Conservation (phyloP, 495 filamentous ascomycete genomes). For the Umbilicaria muhlenbergii region DNA sequence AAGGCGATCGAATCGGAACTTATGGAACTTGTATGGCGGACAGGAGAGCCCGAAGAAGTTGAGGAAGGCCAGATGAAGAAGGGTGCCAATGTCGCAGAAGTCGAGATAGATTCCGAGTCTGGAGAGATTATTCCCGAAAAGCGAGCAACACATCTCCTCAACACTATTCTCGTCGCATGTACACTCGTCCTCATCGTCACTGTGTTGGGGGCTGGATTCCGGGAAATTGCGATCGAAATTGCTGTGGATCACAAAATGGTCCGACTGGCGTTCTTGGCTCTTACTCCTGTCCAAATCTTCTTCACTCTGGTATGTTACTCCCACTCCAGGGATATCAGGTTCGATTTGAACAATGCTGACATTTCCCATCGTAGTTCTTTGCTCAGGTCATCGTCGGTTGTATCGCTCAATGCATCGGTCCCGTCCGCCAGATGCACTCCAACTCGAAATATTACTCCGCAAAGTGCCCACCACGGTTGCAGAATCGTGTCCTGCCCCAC, state of each 20-base stretch:
- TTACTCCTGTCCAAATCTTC: conserved; percentile 60
- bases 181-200: conserved; percentile 46
- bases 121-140: conserved; percentile 46
- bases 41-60: conserved; percentile 26
- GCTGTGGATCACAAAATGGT: conserved; percentile 44
- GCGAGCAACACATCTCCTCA: conserved; percentile 48
- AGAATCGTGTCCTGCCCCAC: conserved; percentile 38
- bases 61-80: conserved; percentile 35
- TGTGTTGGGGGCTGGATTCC: conserved; percentile 49
- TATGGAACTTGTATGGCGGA: conserved; percentile 59
- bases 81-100: conserved; percentile 22
- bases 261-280: conserved; percentile 43
- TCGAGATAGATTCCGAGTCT: conserved; percentile 52
- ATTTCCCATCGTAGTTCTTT: conserved; percentile 35
- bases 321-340: background rate
- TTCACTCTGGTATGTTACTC: conserved; percentile 42
- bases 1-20: conserved; percentile 55
- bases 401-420: conserved; percentile 58
- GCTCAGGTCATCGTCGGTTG: conserved; percentile 60
- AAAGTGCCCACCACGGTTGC: conserved; percentile 39
- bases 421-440: conserved; percentile 49
- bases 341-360: background rate
- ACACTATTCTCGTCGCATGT: conserved; percentile 47
- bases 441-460: conserved; percentile 74
- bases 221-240: conserved; percentile 50